phyloP scores from a whole-genome alignment of 257 asterid species.

The Nicotiana otophora region DNA sequence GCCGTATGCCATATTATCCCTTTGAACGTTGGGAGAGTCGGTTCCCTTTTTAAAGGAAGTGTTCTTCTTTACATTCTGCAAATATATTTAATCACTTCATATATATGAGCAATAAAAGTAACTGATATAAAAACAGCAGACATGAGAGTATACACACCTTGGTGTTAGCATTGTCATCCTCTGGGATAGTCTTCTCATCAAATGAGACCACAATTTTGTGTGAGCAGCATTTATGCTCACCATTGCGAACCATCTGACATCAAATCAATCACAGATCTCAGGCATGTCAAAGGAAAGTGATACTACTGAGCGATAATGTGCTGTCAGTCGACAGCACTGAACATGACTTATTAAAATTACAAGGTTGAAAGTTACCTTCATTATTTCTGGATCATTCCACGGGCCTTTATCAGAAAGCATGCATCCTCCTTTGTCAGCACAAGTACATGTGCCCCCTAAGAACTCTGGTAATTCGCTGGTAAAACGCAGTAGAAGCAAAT shows the following conservation, averaged over 20 bases:
- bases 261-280: conserved; percentile 9
- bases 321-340: too few relatives aligned
- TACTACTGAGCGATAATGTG: not conserved
- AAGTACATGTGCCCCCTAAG: conserved; percentile 93
- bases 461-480: conserved; percentile 88
- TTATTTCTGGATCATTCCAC: conserved; percentile 85
- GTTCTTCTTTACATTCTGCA: conserved; percentile 35
- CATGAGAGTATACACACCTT: not conserved
- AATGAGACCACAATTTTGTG: conserved; percentile 33
- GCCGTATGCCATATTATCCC: conserved; percentile 27
- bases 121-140: not conserved
- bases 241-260: conserved; percentile 72
- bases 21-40: conserved; percentile 28
- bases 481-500: not conserved
- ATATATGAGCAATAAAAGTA: not conserved
- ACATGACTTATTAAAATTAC: not conserved
- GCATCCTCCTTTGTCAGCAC: conserved; percentile 85
- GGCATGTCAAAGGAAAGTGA: not conserved
- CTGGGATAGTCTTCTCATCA: conserved; percentile 73
- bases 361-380: conserved; percentile 50
- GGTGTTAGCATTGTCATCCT: conserved; percentile 53
- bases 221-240: conserved; percentile 74
- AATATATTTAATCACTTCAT: not conserved
- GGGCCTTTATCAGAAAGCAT: conserved; percentile 93
- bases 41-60: conserved; percentile 32